Evolutionary conservation across 768 basidiomycete species (phyloP).

Genomic region (Tylopilus plumbeoviolaceoides): DNA sequence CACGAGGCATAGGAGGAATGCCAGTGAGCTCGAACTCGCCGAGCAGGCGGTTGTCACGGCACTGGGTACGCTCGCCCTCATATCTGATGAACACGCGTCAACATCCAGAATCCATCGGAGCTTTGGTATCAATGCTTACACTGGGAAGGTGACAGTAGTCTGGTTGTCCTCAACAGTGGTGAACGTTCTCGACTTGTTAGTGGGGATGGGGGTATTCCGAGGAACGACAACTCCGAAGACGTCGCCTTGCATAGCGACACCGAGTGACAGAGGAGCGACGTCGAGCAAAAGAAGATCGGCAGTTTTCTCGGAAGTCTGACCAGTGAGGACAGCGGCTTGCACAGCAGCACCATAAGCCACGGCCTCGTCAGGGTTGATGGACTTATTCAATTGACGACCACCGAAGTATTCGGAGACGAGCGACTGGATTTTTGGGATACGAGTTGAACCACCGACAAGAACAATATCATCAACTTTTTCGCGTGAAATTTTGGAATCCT

Average conservation of each 20-base stretch:
- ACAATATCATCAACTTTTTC: constrained; percentile 99
- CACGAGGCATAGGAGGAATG: constrained; percentile 98
- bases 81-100: constrained; percentile 47
- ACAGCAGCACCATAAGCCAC: constrained; percentile 99
- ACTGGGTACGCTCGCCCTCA: constrained; percentile 99
- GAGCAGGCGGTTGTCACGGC: constrained; percentile 97
- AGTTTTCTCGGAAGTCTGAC: constrained; percentile 98
- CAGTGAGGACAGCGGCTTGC: constrained; percentile 97
- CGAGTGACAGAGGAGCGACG: constrained; percentile 96
- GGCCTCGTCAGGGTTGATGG: constrained; percentile 99
- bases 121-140: constrained; percentile 44
- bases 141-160: constrained; percentile 99
- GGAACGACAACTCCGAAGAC: constrained; percentile 99
- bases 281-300: constrained; percentile 98
- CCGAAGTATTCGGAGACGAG: constrained; percentile 99
- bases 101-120: neutral
- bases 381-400: constrained; percentile 98
- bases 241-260: constrained; percentile 99
- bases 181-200: constrained; percentile 98
- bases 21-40: constrained; percentile 99
- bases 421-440: constrained; percentile 98
- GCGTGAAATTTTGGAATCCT: constrained; percentile 97
- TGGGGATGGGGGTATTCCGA: constrained; percentile 98
- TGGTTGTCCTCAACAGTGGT: constrained; percentile 99
- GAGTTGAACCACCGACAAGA: constrained; percentile 98